phyloP scores from a whole-genome alignment of 2,329 filamentous ascomycete genomes.

The Fusarium nanum region DNA sequence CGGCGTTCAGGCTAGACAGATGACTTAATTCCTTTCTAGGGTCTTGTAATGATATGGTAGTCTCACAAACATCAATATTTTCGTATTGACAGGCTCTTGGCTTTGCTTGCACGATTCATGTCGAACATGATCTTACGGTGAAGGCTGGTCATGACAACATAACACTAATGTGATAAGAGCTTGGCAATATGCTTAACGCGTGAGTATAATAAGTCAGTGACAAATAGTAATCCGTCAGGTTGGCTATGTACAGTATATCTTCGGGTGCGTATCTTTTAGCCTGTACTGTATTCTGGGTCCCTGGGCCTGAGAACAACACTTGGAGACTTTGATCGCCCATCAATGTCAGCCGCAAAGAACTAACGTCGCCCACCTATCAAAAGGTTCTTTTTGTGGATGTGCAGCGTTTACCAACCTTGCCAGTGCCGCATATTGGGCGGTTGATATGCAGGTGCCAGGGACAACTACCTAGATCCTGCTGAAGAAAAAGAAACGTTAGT shows the following conservation, averaged over 20 bases:
- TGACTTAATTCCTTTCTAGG: conserved; percentile 22
- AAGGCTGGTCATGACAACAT: conserved; percentile 13
- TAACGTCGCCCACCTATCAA: background rate
- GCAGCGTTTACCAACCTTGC: conserved; percentile 9
- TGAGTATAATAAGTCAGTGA: background rate
- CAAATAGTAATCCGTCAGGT: background rate
- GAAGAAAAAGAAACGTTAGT: conserved; percentile 3
- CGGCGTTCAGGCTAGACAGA: conserved; percentile 49
- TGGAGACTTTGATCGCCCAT: conserved; percentile 33
- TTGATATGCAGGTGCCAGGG: conserved; percentile 9
- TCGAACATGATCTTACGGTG: conserved; percentile 1
- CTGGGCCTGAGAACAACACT: conserved; percentile 12
- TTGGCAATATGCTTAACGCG: conserved; percentile 6
- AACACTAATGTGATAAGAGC: conserved; percentile 2
- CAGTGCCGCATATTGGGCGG: conserved; percentile 1
- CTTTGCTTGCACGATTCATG: conserved; percentile 11
- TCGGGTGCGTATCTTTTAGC: conserved; percentile 11
- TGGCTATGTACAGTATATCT: background rate
- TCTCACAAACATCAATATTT: conserved; percentile 14
- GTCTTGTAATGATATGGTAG: conserved; percentile 27
- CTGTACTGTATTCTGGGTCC: conserved; percentile 11
- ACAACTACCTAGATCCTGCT: background rate
- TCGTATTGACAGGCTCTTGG: background rate
- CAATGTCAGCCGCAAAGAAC: conserved; percentile 33
- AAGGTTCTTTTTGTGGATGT: background rate